phyloP scores from a whole-genome alignment of 352 stramenopile species.

The Plasmopara muralis region DNA sequence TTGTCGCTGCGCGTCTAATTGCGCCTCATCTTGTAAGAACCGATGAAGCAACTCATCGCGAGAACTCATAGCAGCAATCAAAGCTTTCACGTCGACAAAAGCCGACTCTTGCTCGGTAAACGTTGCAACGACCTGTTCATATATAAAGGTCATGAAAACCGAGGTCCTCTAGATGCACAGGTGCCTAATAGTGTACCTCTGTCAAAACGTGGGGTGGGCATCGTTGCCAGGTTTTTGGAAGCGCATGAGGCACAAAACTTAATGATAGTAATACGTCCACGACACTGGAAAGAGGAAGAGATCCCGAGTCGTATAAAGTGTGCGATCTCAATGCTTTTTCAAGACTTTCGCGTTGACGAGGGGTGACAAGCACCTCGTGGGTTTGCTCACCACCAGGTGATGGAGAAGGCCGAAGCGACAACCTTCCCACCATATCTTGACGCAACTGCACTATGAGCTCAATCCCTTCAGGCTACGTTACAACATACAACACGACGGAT shows the following conservation, averaged over 20 bases:
- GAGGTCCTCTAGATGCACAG: not conserved
- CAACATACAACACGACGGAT: slow-evolving; percentile 2
- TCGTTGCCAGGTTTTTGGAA: slow-evolving; percentile 37
- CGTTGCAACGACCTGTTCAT: slow-evolving; percentile 26
- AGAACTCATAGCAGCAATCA: slow-evolving; percentile 29
- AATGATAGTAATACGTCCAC: slow-evolving; percentile 32
- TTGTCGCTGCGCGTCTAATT: slow-evolving; percentile 12
- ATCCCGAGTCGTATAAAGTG: slow-evolving; percentile 10
- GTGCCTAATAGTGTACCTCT: slow-evolving; percentile 23
- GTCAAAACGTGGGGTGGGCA: slow-evolving; percentile 36
- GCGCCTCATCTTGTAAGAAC: slow-evolving; percentile 19
- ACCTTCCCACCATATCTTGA: slow-evolving; percentile 47
- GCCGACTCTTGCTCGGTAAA: slow-evolving; percentile 24
- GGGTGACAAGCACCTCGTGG: slow-evolving; percentile 42
- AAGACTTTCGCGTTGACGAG: slow-evolving; percentile 31
- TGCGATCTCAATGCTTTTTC: slow-evolving; percentile 12
- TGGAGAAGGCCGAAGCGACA: slow-evolving; percentile 25
- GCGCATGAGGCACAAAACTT: slow-evolving; percentile 25
- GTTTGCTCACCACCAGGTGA: slow-evolving; percentile 37
- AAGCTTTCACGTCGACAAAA: slow-evolving; percentile 32
- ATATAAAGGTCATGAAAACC: not conserved
- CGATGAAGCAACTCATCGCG: slow-evolving; percentile 21
- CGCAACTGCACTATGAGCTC: slow-evolving; percentile 46
- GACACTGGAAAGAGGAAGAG: slow-evolving; percentile 24
- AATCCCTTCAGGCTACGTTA: slow-evolving; percentile 34